Percentiles rank a stretch among this genome's conserved stretches.
Conservation (phyloP, 306 rosid genomes). For the Dalbergia oliveri region DNA sequence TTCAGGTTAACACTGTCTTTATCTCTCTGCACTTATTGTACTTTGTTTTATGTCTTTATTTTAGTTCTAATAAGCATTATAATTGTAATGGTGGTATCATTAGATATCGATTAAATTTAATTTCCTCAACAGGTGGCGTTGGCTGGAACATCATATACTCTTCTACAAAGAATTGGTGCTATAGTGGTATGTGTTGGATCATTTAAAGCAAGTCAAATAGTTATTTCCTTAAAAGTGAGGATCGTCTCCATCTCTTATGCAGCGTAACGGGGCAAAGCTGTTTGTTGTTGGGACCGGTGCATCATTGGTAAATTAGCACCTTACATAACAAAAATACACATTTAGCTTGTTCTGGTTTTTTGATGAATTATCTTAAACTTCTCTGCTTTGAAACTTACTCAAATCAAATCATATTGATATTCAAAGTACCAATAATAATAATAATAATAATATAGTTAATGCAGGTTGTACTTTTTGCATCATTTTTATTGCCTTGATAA, state of each 20-base stretch:
- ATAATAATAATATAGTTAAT: background rate
- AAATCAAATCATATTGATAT: conserved; percentile 10
- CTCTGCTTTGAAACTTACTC: background rate
- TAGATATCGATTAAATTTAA: conserved; percentile 5
- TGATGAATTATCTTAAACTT: background rate
- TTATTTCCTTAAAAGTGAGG: conserved; percentile 36
- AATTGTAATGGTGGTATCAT: conserved; percentile 1
- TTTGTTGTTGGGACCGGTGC: conserved; percentile 91
- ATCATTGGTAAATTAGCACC: conserved; percentile 54
- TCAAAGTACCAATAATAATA: conserved; percentile 6
- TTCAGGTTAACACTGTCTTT: conserved; percentile 67
- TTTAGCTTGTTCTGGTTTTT: conserved; percentile 27
- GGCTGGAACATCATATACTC: conserved; percentile 62
- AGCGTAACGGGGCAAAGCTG: conserved; percentile 94
- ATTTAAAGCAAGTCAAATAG: conserved; percentile 28
- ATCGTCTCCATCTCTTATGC: conserved; percentile 57
- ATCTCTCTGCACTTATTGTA: conserved; percentile 3
- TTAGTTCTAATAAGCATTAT: conserved; percentile 1
- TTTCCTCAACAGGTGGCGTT: conserved; percentile 58
- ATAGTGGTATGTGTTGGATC: conserved; percentile 72
- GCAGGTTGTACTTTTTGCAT: background rate
- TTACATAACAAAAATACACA: conserved; percentile 17
- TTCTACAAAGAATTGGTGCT: conserved; percentile 71
- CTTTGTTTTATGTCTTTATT: background rate
- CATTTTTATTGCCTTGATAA: conserved; percentile 18